Conservation (phyloP, 2,329 filamentous ascomycete genomes). For the Chrysosporium keratinophilum region DNA sequence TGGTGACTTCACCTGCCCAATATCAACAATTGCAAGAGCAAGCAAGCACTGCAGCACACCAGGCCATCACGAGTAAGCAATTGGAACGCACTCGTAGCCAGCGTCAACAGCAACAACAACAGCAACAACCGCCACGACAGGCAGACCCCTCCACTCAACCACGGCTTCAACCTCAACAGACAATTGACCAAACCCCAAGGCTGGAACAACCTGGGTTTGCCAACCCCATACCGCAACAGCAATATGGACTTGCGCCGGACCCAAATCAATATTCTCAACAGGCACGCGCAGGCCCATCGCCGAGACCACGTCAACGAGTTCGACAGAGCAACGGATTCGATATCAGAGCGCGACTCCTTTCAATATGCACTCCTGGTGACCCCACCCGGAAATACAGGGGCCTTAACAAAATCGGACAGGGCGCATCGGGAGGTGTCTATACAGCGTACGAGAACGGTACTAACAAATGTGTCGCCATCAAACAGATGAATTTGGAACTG, state of each 20-base stretch:
- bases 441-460: constrained; percentile 76
- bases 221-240: constrained; percentile 23
- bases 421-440: constrained; percentile 89
- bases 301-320: constrained; percentile 64
- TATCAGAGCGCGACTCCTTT: constrained; percentile 69
- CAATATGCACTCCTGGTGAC: constrained; percentile 83
- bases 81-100: constrained; percentile 66
- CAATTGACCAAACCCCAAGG: constrained; percentile 25
- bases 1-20: constrained; percentile 33
- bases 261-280: constrained; percentile 26
- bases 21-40: constrained; percentile 69
- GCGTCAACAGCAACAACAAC: constrained; percentile 46
- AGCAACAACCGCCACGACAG: constrained; percentile 37
- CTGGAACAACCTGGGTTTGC: neutral
- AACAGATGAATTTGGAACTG: constrained; percentile 98
- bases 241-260: constrained; percentile 19
- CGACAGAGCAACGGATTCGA: constrained; percentile 74
- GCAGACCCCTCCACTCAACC: constrained; percentile 16
- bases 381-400: constrained; percentile 78
- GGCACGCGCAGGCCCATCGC: constrained; percentile 23
- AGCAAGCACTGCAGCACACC: constrained; percentile 67
- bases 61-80: constrained; percentile 59
- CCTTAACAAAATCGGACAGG: constrained; percentile 92
- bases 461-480: constrained; percentile 89
- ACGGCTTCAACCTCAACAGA: constrained; percentile 34